A percentile compares a stretch with the other conserved stretches of the same genome.
Conservation (phyloP, 164 flowering plant genomes). For the Magnolia changhungtana region DNA sequence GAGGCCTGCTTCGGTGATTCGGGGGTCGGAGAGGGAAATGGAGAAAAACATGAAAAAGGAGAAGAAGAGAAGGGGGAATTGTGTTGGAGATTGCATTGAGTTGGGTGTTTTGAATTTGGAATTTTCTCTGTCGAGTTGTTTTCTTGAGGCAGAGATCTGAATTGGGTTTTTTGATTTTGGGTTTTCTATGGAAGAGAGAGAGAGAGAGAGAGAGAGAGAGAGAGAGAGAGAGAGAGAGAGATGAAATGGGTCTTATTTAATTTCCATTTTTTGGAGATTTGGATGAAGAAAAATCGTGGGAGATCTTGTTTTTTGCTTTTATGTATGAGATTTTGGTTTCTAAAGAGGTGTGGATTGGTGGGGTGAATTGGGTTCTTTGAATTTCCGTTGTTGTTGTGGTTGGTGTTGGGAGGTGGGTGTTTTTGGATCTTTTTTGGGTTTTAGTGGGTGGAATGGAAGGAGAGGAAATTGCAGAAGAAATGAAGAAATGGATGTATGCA, state of each 20-base stretch:
- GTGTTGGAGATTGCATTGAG: background rate
- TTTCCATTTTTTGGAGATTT: background rate
- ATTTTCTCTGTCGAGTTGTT: too few species aligned
- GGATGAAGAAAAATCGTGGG: background rate
- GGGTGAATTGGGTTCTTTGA: background rate
- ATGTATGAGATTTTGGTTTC: too few species aligned
- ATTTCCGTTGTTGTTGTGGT: too few species aligned
- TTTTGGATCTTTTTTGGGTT: background rate
- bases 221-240: background rate
- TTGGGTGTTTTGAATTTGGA: too few species aligned
- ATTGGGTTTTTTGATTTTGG: too few species aligned
- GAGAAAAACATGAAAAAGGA: background rate
- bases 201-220: too few species aligned
- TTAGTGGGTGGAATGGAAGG: background rate
- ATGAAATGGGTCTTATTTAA: background rate
- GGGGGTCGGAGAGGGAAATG: slow-evolving; percentile 29
- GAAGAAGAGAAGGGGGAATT: slow-evolving; percentile 17
- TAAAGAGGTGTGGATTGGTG: too few species aligned
- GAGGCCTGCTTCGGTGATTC: slow-evolving; percentile 30
- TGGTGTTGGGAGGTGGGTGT: background rate
- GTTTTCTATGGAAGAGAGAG: too few species aligned
- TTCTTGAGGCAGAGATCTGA: too few species aligned
- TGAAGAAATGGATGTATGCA: background rate
- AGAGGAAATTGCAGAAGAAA: background rate
- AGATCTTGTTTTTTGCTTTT: too few species aligned